A percentile compares a stretch with the other conserved stretches of the same genome.
These are phyloP conservation scores for Vanrija sp. DNA, from an alignment of 1,284 basidiomycete genomes.

Conservation along the genomic window DNA sequence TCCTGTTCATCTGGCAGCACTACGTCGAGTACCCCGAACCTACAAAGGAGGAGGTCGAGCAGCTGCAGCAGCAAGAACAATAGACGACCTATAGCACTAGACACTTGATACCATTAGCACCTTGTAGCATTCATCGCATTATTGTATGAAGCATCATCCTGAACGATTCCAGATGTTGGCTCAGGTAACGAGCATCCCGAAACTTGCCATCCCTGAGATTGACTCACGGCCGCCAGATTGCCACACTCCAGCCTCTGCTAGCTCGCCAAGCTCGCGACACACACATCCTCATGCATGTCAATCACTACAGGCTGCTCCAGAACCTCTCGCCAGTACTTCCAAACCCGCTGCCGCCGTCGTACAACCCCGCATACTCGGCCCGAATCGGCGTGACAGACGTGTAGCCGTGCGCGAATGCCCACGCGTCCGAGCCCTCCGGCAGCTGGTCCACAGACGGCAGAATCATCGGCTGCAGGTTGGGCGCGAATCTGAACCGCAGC, in stretches of 20 bases:
- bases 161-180: too few species aligned
- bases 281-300: too few species aligned
- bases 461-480: conserved; percentile 68
- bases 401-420: conserved; percentile 44
- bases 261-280: too few species aligned
- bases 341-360: conserved; percentile 20
- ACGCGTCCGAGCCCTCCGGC: conserved; percentile 73
- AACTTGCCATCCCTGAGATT: too few species aligned
- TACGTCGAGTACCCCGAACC: conserved; percentile 9
- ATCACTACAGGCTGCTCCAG: too few species aligned
- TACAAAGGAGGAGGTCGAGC: background rate
- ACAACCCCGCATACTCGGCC: conserved; percentile 29
- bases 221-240: too few species aligned
- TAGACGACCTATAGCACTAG: background rate
- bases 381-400: conserved; percentile 37
- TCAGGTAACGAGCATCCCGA: too few species aligned
- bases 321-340: conserved; percentile 6
- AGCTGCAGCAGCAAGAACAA: background rate
- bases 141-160: too few species aligned
- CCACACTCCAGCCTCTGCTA: too few species aligned
- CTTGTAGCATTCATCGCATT: too few species aligned
- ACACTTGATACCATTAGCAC: too few species aligned
- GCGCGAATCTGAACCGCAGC: conserved; percentile 74
- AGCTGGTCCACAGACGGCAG: conserved; percentile 58
- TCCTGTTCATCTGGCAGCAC: conserved; percentile 8